These are phyloP conservation scores for Monilinia laxa DNA, from an alignment of 2,329 filamentous ascomycete genomes.

Conservation along the genomic window DNA sequence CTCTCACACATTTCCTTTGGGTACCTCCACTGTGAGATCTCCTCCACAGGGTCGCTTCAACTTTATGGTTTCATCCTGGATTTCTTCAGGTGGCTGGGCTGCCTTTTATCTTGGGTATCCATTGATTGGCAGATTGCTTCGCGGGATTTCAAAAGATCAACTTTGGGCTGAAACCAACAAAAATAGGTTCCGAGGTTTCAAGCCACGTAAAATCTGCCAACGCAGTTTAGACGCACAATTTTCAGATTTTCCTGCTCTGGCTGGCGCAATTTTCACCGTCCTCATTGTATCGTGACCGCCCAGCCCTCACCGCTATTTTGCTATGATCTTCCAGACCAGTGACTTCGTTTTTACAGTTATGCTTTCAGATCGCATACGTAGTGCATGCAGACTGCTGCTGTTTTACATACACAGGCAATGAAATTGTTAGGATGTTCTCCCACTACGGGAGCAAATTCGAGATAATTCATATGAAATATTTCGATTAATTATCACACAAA, in stretches of 20 bases:
- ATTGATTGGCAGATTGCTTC: background rate
- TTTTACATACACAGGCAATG: background rate
- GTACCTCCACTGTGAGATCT: background rate
- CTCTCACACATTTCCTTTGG: background rate
- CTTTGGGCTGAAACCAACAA: background rate
- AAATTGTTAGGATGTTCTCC: background rate
- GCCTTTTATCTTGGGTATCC: background rate
- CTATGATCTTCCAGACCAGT: background rate
- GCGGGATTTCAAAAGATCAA: background rate
- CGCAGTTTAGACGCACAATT: too few species aligned
- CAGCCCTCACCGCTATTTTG: slow-evolving; percentile 6
- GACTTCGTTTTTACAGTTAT: background rate
- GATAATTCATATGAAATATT: too few species aligned
- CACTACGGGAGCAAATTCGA: too few species aligned
- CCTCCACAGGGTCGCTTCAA: too few species aligned
- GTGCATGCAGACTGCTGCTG: background rate
- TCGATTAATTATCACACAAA: too few species aligned
- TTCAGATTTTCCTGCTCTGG: background rate
- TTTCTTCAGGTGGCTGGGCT: background rate
- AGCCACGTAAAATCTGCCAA: background rate
- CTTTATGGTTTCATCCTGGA: background rate
- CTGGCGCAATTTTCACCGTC: background rate
- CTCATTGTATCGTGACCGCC: background rate
- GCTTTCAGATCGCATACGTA: background rate
- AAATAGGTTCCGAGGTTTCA: background rate